Conservation (phyloP, 169 alveolate species). For the Plasmodium adleri region DNA sequence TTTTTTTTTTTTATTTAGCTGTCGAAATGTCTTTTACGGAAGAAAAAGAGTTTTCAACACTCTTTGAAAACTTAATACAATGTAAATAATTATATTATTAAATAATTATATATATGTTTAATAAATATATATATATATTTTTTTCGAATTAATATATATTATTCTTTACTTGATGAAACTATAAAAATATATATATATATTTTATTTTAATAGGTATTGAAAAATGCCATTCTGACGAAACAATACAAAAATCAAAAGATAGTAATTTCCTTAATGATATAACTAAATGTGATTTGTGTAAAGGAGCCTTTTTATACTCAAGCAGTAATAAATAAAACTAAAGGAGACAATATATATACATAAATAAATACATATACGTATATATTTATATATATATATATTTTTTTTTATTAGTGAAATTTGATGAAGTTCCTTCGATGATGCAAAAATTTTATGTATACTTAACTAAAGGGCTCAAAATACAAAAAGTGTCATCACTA, state of each 20-base stretch:
- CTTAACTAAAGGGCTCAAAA: conserved; percentile 1
- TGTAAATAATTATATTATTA: too few species aligned
- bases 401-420: too few species aligned
- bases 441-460: conserved; percentile 20
- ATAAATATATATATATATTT: too few species aligned
- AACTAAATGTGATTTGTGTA: conserved; percentile 41
- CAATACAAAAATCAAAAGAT: not conserved
- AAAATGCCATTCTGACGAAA: conserved; percentile 13
- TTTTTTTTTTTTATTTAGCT: conserved; percentile 37
- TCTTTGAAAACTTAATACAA: conserved; percentile 11
- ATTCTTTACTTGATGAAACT: too few species aligned
- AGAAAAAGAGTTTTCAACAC: not conserved
- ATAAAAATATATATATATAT: too few species aligned
- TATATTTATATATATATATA: too few species aligned
- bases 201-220: conserved; percentile 41
- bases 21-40: conserved; percentile 30
- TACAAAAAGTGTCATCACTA: conserved; percentile 4
- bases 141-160: too few species aligned
- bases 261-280: not conserved
- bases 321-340: too few species aligned
- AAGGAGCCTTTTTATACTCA: conserved; percentile 28
- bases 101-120: too few species aligned
- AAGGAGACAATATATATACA: too few species aligned
- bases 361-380: not conserved
- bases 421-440: conserved; percentile 11